Conservation (phyloP, 306 rosid genomes). For the Quercus dentata region DNA sequence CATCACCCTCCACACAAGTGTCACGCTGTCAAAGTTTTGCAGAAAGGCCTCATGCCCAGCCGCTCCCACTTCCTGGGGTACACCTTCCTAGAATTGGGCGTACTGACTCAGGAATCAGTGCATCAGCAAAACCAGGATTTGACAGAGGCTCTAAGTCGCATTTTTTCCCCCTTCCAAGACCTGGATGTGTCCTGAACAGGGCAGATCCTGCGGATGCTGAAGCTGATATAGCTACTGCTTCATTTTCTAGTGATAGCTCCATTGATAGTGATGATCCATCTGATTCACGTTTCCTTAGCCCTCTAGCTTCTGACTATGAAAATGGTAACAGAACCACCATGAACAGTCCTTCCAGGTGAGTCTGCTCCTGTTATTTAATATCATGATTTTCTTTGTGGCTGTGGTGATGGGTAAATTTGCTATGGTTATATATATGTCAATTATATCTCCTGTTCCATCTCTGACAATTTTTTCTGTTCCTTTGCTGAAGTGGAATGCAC, state of each 20-base stretch:
- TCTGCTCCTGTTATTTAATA: slow-evolving; percentile 21
- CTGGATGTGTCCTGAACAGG: slow-evolving; percentile 59
- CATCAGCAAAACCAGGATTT: slow-evolving; percentile 56
- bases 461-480: slow-evolving; percentile 29
- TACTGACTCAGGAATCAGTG: slow-evolving; percentile 77
- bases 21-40: slow-evolving; percentile 92
- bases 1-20: slow-evolving; percentile 88
- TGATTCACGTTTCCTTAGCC: slow-evolving; percentile 68
- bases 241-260: slow-evolving; percentile 69
- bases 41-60: slow-evolving; percentile 84
- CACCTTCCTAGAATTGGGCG: slow-evolving; percentile 68
- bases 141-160: slow-evolving; percentile 57
- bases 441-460: slow-evolving; percentile 20
- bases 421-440: neutral
- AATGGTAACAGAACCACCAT: slow-evolving; percentile 66
- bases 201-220: slow-evolving; percentile 67
- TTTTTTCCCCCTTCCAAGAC: slow-evolving; percentile 73
- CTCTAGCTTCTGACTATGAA: slow-evolving; percentile 66
- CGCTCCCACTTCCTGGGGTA: slow-evolving; percentile 85
- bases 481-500: slow-evolving; percentile 55
- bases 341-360: slow-evolving; percentile 82
- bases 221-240: slow-evolving; percentile 61
- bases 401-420: slow-evolving; percentile 4
- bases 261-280: slow-evolving; percentile 76
- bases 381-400: slow-evolving; percentile 14